Evolutionary conservation across 2,329 filamentous ascomycete genomes (phyloP).

Genomic region (Dothistroma pini): DNA sequence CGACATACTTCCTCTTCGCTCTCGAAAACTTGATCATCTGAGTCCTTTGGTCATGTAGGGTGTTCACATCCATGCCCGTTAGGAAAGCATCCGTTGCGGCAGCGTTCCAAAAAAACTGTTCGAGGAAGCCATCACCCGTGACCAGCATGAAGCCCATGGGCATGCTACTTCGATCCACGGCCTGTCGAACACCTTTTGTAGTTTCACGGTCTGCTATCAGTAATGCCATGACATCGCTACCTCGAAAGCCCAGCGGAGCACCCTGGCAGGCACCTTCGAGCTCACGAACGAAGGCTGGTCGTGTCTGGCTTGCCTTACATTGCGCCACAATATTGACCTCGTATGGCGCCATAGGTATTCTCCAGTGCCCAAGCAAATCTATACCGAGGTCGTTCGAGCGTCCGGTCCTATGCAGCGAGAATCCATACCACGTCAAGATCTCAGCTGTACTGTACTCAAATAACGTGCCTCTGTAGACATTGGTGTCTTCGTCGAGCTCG

Average conservation of each 20-base stretch:
- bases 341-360: slow-evolving; percentile 43
- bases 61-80: slow-evolving; percentile 45
- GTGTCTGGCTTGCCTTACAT: slow-evolving; percentile 60
- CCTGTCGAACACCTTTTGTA: slow-evolving; percentile 73
- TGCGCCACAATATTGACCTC: slow-evolving; percentile 53
- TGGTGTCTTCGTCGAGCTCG: slow-evolving; percentile 53
- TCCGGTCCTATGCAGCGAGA: slow-evolving; percentile 63
- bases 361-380: slow-evolving; percentile 70
- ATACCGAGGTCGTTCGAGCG: slow-evolving; percentile 66
- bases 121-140: slow-evolving; percentile 53
- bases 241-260: slow-evolving; percentile 70
- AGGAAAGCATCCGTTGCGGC: slow-evolving; percentile 60
- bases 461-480: slow-evolving; percentile 66
- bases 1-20: background rate
- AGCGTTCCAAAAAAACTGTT: slow-evolving; percentile 71
- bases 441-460: slow-evolving; percentile 69
- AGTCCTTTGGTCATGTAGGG: background rate
- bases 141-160: slow-evolving; percentile 71
- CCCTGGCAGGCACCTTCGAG: slow-evolving; percentile 73
- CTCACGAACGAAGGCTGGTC: slow-evolving; percentile 64
- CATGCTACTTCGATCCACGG: slow-evolving; percentile 62
- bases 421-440: slow-evolving; percentile 58
- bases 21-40: background rate
- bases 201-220: slow-evolving; percentile 66
- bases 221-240: slow-evolving; percentile 62